These are phyloP conservation scores for Lecanicillium sp. DNA, from an alignment of 2,329 filamentous ascomycete genomes.

Conservation along the genomic window DNA sequence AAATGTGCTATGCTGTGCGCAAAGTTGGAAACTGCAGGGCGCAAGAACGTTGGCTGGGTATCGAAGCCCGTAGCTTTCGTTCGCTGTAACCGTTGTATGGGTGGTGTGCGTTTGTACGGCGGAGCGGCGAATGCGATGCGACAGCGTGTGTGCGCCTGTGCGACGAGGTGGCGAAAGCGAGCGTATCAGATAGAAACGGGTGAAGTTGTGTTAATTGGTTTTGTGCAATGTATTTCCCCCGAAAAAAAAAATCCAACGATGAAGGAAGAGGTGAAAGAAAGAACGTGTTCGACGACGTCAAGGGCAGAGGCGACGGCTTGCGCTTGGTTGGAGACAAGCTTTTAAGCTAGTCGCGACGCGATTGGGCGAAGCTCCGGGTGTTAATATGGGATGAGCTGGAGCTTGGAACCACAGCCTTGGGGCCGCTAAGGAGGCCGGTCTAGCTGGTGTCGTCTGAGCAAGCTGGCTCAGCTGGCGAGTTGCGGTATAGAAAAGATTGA, in stretches of 20 bases:
- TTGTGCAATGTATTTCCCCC: not conserved
- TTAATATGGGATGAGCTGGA: constrained; percentile 6
- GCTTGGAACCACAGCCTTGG: not conserved
- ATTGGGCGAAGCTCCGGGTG: constrained; percentile 5
- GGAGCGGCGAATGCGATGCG: not conserved
- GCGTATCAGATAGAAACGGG: not conserved
- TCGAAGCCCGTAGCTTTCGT: not conserved
- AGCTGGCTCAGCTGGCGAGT: not conserved
- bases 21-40: not conserved
- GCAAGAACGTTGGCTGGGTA: not conserved
- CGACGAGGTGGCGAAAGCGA: not conserved
- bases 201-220: not conserved
- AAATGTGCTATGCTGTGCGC: not conserved
- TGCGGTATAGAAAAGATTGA: no score
- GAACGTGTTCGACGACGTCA: not conserved
- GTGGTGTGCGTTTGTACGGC: no score
- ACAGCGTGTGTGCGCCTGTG: not conserved
- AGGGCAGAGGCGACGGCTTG: not conserved
- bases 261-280: no score
- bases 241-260: not conserved
- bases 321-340: not conserved
- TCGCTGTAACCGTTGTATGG: no score
- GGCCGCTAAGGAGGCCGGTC: not conserved
- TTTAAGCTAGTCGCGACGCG: constrained; percentile 11
- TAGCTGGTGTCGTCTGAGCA: no score